Percentiles rank a stretch among this genome's conserved stretches.
phyloP scores from a whole-genome alignment of 2,329 filamentous ascomycete species.

The Hymenoscyphus fraxineus region DNA sequence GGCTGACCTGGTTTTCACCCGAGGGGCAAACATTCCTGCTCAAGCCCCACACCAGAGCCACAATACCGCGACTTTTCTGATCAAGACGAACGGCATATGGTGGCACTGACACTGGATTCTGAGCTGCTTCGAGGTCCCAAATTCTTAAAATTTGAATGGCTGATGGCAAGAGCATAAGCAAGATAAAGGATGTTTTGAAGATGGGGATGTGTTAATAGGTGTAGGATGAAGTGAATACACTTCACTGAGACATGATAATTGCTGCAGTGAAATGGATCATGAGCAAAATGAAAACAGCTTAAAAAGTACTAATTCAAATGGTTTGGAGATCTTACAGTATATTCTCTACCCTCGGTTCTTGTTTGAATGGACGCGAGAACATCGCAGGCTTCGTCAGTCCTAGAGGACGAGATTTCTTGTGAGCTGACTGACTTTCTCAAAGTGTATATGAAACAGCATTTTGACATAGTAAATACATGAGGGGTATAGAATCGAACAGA shows the following conservation, averaged over 20 bases:
- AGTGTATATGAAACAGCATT: no score
- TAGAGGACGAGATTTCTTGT: no score
- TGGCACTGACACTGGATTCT: constrained; percentile 45
- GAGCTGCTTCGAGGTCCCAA: constrained; percentile 54
- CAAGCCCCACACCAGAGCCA: no score
- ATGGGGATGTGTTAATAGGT: constrained; percentile 12
- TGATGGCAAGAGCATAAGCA: constrained; percentile 22
- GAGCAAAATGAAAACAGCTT: not conserved
- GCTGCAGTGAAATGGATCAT: not conserved
- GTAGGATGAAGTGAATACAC: not conserved
- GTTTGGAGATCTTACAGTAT: not conserved
- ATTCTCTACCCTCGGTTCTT: not conserved
- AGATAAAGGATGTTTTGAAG: constrained; percentile 18
- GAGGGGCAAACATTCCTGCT: no score
- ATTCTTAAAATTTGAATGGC: constrained; percentile 39
- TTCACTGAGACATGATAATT: not conserved
- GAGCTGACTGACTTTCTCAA: no score
- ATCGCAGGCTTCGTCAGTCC: not conserved
- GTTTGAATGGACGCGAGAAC: not conserved
- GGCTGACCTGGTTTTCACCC: no score
- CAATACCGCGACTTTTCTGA: constrained; percentile 39
- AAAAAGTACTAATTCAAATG: not conserved
- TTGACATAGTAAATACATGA: not conserved
- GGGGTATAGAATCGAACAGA: not conserved
- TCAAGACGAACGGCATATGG: constrained; percentile 51